Evolutionary conservation across 257 asterid genomes (phyloP), one percentile per base, ranked within the genome.

Genomic region (Phtheirospermum japonicum): DNA sequence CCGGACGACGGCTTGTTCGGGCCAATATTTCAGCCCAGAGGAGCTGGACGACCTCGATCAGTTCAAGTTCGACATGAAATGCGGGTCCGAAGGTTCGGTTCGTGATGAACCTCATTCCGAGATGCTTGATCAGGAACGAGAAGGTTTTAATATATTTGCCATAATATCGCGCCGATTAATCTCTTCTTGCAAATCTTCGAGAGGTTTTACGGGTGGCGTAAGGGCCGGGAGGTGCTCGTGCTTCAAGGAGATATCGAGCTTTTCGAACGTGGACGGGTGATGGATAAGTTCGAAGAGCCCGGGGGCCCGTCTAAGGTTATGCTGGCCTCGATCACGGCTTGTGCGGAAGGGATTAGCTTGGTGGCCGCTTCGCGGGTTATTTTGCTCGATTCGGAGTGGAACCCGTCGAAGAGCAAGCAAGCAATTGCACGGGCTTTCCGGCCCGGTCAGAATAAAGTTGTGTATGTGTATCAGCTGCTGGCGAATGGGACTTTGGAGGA

Each of bases 221-320:
- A 85, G 79, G 96, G 97, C 4, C 68, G 73, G 3, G 99, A 93
- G 63, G 95, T 87, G 12, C 76, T 93, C 18, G 96, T 93, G 23
- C 95, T 89, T 30, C 97, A 90, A 75, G 99, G 99, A 30, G 99
- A 93, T 64, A 87, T 93, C 10, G 99, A 93, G 88, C 88, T 93
- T 14, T 89, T 93, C 6, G 97, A 93, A 68, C 69, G 97, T 10
- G 97, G 97, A 2, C 75, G 99, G 3, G 85, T 93, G 14, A 85
- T 93, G 95, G 99, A 89, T 48, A 87, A 79, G 59, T 93, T 93
- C 16, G 97, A 93, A 83, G 99, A 92, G 71, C 82, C 85, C 0
- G 83, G 83, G 0, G 99, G 97, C 20, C 91, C 88, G 9, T 93
- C 99, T 0, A 89, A 83, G 74, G 81, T 93, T 0, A 93, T 93